A percentile compares a stretch with the other conserved stretches of the same genome.
These are phyloP conservation scores for Penicillium verhagenii DNA, from an alignment of 495 filamentous ascomycete species.

Conservation along the genomic window DNA sequence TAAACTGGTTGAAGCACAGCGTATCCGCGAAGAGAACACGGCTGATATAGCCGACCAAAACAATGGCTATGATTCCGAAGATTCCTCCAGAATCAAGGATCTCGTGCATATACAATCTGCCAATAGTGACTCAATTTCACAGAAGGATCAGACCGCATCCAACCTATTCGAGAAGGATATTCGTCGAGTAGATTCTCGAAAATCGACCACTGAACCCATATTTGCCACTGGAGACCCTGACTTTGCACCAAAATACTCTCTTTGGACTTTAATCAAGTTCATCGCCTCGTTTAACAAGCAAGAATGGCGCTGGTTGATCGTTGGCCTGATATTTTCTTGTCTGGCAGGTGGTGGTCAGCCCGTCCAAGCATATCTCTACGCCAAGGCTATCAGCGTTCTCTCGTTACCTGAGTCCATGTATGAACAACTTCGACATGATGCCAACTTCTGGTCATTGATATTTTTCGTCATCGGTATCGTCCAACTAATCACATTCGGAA, in stretches of 20 bases:
- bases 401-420: conserved; percentile 26
- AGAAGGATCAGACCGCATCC: background rate
- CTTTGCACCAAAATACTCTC: background rate
- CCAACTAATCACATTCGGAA: background rate
- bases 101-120: background rate
- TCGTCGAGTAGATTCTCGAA: background rate
- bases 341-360: conserved; percentile 39
- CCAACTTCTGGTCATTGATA: conserved; percentile 66
- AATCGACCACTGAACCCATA: background rate
- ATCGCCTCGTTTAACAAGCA: conserved; percentile 2
- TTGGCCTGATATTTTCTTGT: background rate
- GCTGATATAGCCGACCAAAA: conserved; percentile 29
- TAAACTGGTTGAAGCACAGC: conserved; percentile 37
- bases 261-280: background rate
- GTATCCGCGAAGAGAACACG: conserved; percentile 12
- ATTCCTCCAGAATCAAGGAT: conserved; percentile 12
- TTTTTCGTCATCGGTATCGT: conserved; percentile 53
- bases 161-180: background rate
- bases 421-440: conserved; percentile 27
- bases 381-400: conserved; percentile 32
- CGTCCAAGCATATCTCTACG: conserved; percentile 38
- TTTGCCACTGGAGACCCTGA: background rate
- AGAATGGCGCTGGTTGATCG: conserved; percentile 20
- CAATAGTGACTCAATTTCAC: background rate
- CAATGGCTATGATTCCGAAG: conserved; percentile 7